phyloP scores from a whole-genome alignment of 2,329 filamentous ascomycete species.

The Phoma sp. region DNA sequence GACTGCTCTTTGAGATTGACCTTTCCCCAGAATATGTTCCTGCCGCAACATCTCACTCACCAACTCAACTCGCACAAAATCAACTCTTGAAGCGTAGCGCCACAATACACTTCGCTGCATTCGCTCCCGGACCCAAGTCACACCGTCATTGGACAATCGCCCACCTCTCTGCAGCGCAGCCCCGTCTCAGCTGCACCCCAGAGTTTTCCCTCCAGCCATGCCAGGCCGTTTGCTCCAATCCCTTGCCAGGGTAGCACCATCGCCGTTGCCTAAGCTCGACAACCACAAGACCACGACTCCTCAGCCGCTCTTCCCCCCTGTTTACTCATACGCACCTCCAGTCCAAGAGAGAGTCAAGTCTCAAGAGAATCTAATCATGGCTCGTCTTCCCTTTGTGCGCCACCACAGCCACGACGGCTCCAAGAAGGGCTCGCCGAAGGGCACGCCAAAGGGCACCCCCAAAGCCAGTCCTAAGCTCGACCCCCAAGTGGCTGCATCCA shows the following conservation, averaged over 20 bases:
- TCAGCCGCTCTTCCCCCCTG: constrained; percentile 40
- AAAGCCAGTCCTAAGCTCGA: constrained; percentile 44
- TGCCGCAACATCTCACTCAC: constrained; percentile 37
- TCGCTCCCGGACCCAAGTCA: constrained; percentile 22
- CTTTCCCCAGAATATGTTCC: constrained; percentile 39
- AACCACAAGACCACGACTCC: constrained; percentile 24
- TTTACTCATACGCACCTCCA: constrained; percentile 45
- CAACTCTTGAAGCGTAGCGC: constrained; percentile 32
- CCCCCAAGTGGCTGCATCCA: constrained; percentile 55
- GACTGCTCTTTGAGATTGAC: constrained; percentile 5
- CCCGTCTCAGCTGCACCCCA: constrained; percentile 37
- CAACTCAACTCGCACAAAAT: constrained; percentile 46
- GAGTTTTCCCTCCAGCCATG: constrained; percentile 39
- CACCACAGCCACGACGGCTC: constrained; percentile 36
- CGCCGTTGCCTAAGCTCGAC: constrained; percentile 41
- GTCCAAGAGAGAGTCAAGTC: constrained; percentile 37
- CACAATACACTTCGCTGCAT: constrained; percentile 24
- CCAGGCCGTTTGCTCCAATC: constrained; percentile 45
- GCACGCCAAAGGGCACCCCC: constrained; percentile 35
- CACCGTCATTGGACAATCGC: constrained; percentile 30
- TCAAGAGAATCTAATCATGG: constrained; percentile 48
- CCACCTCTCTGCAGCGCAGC: constrained; percentile 8
- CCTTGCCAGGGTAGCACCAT: constrained; percentile 42
- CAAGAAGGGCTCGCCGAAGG: constrained; percentile 10
- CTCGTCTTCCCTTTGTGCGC: constrained; percentile 45